Conservation (phyloP, 129 eudicot species). For the Smallanthus sonchifolius region DNA sequence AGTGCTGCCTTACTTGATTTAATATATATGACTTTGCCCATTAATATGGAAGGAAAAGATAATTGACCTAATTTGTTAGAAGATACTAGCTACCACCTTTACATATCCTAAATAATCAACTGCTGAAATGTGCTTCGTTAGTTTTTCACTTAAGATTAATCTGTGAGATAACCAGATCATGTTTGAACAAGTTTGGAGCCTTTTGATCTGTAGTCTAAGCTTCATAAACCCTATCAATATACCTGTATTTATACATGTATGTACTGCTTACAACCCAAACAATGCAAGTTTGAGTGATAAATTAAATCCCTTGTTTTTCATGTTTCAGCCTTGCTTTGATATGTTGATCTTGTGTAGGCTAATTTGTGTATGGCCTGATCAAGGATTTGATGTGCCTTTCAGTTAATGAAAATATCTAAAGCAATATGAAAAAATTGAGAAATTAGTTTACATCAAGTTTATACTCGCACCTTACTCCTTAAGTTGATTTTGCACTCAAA, state of each 20-base stretch:
- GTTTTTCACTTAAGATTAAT: neutral
- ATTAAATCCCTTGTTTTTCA: neutral
- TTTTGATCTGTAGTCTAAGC: neutral
- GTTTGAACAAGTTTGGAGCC: neutral
- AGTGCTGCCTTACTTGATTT: neutral
- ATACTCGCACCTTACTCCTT: neutral
- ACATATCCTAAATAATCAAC: neutral
- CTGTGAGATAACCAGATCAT: constrained; percentile 4
- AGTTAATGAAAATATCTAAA: neutral
- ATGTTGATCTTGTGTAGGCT: constrained; percentile 1
- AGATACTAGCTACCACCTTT: neutral
- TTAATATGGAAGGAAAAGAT: neutral
- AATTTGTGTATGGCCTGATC: too few relatives aligned
- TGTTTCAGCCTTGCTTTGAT: neutral
- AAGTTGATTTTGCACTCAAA: neutral
- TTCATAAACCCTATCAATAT: neutral
- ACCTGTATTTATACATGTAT: neutral
- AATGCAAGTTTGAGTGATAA: neutral
- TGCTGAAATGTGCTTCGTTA: neutral
- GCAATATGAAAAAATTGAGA: neutral
- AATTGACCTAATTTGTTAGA: neutral
- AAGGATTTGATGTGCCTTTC: neutral
- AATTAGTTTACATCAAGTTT: constrained; percentile 4
- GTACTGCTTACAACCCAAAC: neutral
- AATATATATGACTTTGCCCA: neutral